Evolutionary conservation across 441 rosid species (phyloP), one percentile per base, ranked within the genome.

Genomic region (Gossypium lobatum): DNA sequence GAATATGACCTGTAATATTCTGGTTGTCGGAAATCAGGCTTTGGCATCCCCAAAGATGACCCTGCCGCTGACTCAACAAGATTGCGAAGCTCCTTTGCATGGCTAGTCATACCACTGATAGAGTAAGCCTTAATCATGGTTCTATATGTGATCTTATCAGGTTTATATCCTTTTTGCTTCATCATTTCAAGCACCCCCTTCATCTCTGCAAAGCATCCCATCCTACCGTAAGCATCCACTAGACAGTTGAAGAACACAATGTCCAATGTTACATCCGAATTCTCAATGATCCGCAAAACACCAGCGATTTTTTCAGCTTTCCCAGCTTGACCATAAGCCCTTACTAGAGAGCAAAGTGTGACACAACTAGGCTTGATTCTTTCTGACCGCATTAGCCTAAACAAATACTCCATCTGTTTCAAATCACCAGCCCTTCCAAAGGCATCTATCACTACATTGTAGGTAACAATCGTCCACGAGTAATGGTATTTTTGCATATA

Each of bases 401-500:
- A 93, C 65, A 93, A 67, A 74, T 92, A 89, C 81, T 92, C 98
- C 97, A 92, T 90, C 80, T 86, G 97, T 81, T 85, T 89, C 63
- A 94, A 82, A 73, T 90, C 92, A 45, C 95, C 95, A 18, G 93
- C 93, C 25, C 90, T 89, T 46, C 97, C 96, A 58, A 92, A 94
- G 31, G 98, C 95, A 68, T 92, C 98, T 64, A 94, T 86, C 73
- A 90, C 93, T 75, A 92, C 88, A 78, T 94, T 92, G 86, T 94
- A 94, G 25, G 97, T 94, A 70, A 92, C 89, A 66, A 88, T 85
- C 1, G 95, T 92, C 98, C 98, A 92, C 9, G 98, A 91, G 76
- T 86, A 92, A 77, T 91, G 93, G 73, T 90, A 94, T 79, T 84
- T 92, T 81, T 94, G 91, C 98, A 94, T 94, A 80, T 85, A 94